Evolutionary conservation across 2,329 filamentous ascomycete species (phyloP), one percentile per base, ranked within the genome.

Genomic region (Stagonosporopsis vannaccii): DNA sequence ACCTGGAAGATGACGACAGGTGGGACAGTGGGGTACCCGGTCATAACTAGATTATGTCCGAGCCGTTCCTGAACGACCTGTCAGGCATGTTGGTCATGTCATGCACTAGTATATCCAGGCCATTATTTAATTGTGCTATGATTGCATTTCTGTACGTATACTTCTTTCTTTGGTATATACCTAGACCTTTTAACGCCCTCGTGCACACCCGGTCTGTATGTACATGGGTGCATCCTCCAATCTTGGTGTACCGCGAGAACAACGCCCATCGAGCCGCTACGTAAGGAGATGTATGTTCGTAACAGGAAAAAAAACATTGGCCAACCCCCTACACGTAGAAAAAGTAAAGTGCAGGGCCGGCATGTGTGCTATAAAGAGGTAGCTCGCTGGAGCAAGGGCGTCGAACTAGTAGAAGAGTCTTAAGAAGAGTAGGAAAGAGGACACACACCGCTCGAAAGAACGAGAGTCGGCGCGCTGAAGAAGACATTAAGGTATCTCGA

Each of bases 401-500:
- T 13, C 12, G 13, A 39, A 7, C 19, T n/a, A 30, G 28, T 19
- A 33, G 19, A 44, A 19, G 19, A 33, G 17, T 23, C 28, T 6
- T 7, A 15, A 39, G 33, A 37, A 20, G 23, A 23, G 15, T 5
- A 23, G 5, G 41, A 40, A 41, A 15, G 19, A 36, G 35, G 6
- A 37, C 47, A 56, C 30, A 9, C 6, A 40, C 40, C 39, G 39
- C 40, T 26, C 11, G 26, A 45, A 46, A 26, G 40, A 42, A 45
- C 2, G 35, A 35, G 37, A 9, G 53, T 32, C 42, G 28, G 39
- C 22, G 32, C 26, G 37, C 39, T 28, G 26, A 43, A 45, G 19
- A 52, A 58, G 49, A 53, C 49, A 58, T 58, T 58, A 58, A 42
- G 55, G 40, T 55, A 46, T 58, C 49, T 50, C 49, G 25, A 53